A percentile compares a stretch with the other conserved stretches of the same genome.
Evolutionary conservation across 176 grass and related monocot species (phyloP).

Genomic region (Microstegium vimineum): DNA sequence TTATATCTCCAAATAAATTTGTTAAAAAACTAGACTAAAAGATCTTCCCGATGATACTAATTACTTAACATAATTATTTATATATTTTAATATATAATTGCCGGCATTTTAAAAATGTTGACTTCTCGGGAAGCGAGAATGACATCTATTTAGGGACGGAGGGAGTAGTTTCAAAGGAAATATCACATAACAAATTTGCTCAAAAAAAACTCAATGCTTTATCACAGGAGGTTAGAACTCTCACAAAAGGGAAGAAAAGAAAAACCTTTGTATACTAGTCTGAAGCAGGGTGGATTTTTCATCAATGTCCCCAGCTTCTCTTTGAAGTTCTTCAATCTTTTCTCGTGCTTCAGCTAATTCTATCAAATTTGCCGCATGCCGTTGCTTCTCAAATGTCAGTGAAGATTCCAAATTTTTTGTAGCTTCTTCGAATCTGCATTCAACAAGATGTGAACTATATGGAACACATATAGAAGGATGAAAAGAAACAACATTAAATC

Average conservation of each 20-base stretch:
- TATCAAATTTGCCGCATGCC: constrained; percentile 31
- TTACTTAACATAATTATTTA: too few species aligned
- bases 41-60: too few species aligned
- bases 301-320: constrained; percentile 56
- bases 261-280: constrained; percentile 66
- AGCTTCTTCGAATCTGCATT: constrained; percentile 53
- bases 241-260: neutral
- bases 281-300: constrained; percentile 58
- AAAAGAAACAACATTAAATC: neutral
- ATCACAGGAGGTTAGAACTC: constrained; percentile 1
- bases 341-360: constrained; percentile 52
- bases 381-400: constrained; percentile 52
- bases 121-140: too few species aligned
- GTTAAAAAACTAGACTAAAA: too few species aligned
- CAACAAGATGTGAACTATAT: constrained; percentile 12
- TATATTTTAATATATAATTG: too few species aligned
- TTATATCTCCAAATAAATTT: too few species aligned
- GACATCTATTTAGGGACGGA: too few species aligned
- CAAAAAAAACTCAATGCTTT: neutral
- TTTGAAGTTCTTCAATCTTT: constrained; percentile 55
- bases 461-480: constrained; percentile 14
- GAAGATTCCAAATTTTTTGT: constrained; percentile 47
- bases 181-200: neutral
- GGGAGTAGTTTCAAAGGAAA: neutral
- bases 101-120: too few species aligned